These are phyloP conservation scores for Lenzites betulinus DNA, from an alignment of 768 basidiomycete species.

Conservation along the genomic window DNA sequence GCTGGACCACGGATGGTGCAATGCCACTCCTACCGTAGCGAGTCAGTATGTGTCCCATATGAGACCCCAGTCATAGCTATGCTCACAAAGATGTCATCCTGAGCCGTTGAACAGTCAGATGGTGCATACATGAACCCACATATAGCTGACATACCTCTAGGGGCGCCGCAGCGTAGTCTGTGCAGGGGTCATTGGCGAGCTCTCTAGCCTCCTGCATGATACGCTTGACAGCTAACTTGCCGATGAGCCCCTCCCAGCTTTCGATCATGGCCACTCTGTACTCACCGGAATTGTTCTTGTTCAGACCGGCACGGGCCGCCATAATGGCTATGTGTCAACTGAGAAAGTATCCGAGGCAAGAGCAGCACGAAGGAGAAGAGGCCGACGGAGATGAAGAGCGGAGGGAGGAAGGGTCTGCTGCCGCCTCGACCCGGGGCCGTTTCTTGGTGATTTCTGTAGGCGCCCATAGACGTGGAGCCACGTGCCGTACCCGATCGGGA, in stretches of 20 bases:
- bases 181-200: slow-evolving; percentile 78
- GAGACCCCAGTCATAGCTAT: neutral
- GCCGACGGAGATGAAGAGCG: neutral
- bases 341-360: neutral
- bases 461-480: slow-evolving; percentile 20
- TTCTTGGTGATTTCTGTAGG: slow-evolving; percentile 21
- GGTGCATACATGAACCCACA: slow-evolving; percentile 10
- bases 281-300: slow-evolving; percentile 89
- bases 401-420: neutral
- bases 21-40: slow-evolving; percentile 76
- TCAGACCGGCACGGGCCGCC: slow-evolving; percentile 47
- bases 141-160: slow-evolving; percentile 57
- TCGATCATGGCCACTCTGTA: neutral
- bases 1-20: slow-evolving; percentile 91
- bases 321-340: slow-evolving; percentile 16
- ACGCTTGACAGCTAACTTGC: slow-evolving; percentile 78
- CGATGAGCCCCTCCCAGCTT: slow-evolving; percentile 8
- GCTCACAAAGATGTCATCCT: slow-evolving; percentile 91
- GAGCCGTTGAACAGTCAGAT: slow-evolving; percentile 10
- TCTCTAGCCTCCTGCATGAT: slow-evolving; percentile 97
- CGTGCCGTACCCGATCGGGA: slow-evolving; percentile 13
- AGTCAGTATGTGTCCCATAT: slow-evolving; percentile 1
- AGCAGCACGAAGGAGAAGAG: neutral
- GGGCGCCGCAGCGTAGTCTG: slow-evolving; percentile 83
- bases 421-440: neutral